Conservation (phyloP, 1,284 basidiomycete species). For the Leccinum fuscescens region DNA sequence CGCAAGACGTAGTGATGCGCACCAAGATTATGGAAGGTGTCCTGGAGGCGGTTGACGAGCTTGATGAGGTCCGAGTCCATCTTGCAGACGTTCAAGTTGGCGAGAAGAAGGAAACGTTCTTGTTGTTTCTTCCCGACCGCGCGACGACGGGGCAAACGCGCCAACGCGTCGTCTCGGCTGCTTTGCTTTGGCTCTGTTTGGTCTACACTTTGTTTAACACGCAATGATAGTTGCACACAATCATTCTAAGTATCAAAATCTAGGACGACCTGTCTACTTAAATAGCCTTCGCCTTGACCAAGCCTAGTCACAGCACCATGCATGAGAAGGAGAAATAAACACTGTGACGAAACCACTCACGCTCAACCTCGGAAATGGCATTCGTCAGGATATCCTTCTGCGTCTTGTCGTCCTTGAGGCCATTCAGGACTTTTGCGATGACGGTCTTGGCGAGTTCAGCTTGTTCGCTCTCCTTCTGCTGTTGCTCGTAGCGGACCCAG, state of each 20-base stretch:
- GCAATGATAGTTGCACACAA: slow-evolving; percentile 5
- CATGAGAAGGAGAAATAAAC: slow-evolving; percentile 12
- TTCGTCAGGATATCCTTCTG: slow-evolving; percentile 88
- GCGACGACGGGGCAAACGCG: slow-evolving; percentile 13
- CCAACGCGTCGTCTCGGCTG: slow-evolving; percentile 37
- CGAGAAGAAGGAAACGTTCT: not conserved
- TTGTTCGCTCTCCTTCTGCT: slow-evolving; percentile 96
- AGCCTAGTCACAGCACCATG: slow-evolving; percentile 39
- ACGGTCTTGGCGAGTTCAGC: slow-evolving; percentile 84
- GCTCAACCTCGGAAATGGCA: slow-evolving; percentile 89
- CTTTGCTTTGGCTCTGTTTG: slow-evolving; percentile 35
- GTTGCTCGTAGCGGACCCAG: slow-evolving; percentile 98
- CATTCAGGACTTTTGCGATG: slow-evolving; percentile 82
- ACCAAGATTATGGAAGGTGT: slow-evolving; percentile 82
- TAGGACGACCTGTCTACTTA: slow-evolving; percentile 34
- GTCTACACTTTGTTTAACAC: not conserved
- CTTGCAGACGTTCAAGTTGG: slow-evolving; percentile 28
- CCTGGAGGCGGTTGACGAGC: slow-evolving; percentile 94
- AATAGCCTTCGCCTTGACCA: slow-evolving; percentile 72
- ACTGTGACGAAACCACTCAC: slow-evolving; percentile 51
- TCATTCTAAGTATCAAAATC: slow-evolving; percentile 26
- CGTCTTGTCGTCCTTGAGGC: slow-evolving; percentile 86
- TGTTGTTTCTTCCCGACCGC: slow-evolving; percentile 6
- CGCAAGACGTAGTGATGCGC: slow-evolving; percentile 28
- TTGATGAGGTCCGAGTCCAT: slow-evolving; percentile 96